A percentile compares a stretch with the other conserved stretches of the same genome.
These are phyloP conservation scores for Rhizopus delemar DNA, from an alignment of 371 early-diverging fungal genomes.

Conservation along the genomic window DNA sequence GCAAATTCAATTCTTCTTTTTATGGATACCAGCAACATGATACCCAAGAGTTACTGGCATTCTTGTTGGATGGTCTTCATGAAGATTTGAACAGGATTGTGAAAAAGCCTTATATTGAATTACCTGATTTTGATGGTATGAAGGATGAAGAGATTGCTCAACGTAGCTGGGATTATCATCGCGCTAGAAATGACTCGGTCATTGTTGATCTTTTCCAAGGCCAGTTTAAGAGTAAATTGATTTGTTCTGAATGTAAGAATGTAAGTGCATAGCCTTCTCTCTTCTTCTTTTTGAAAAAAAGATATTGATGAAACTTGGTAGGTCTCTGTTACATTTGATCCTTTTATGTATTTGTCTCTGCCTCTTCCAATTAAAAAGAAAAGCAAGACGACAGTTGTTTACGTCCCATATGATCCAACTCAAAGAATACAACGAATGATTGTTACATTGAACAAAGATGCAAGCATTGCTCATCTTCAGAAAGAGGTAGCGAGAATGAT, in stretches of 20 bases:
- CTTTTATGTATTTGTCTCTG: slow-evolving; percentile 69
- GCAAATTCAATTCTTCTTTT: slow-evolving; percentile 67
- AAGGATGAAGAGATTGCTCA: slow-evolving; percentile 62
- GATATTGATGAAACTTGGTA: slow-evolving; percentile 6
- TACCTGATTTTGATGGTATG: slow-evolving; percentile 70
- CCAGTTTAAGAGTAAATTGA: slow-evolving; percentile 74
- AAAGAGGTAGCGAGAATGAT: slow-evolving; percentile 62
- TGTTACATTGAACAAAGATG: slow-evolving; percentile 56
- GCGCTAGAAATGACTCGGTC: slow-evolving; percentile 67
- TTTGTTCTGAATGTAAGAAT: slow-evolving; percentile 69
- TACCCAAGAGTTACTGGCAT: slow-evolving; percentile 66
- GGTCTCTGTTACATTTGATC: slow-evolving; percentile 72
- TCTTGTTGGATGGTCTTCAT: slow-evolving; percentile 66
- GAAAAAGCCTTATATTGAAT: slow-evolving; percentile 76
- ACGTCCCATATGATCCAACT: slow-evolving; percentile 59
- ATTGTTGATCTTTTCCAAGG: slow-evolving; percentile 85
- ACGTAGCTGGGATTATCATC: slow-evolving; percentile 63
- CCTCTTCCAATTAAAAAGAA: slow-evolving; percentile 64
- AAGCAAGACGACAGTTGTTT: slow-evolving; percentile 46
- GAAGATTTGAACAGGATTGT: slow-evolving; percentile 72
- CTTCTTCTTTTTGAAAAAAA: background rate
- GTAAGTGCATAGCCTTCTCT: slow-evolving; percentile 12
- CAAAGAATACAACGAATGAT: slow-evolving; percentile 29
- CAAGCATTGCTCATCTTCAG: slow-evolving; percentile 64
- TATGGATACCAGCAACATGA: slow-evolving; percentile 78